phyloP scores from a whole-genome alignment of 441 rosid genomes.

The Hura crepitans region DNA sequence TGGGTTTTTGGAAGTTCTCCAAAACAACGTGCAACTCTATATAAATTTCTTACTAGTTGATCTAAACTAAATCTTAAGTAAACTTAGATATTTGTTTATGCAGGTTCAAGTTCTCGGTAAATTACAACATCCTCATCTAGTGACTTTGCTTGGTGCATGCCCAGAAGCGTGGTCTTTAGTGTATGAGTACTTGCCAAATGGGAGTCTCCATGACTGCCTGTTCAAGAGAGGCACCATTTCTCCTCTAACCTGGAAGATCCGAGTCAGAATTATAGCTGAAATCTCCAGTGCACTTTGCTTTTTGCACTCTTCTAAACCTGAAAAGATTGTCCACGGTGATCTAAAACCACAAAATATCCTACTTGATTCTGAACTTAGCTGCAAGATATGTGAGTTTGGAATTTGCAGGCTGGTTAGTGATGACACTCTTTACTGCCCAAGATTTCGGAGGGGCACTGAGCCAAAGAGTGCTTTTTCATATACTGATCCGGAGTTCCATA shows the following conservation, averaged over 20 bases:
- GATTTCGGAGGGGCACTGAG: slow-evolving; percentile 35
- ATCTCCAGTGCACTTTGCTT: slow-evolving; percentile 68
- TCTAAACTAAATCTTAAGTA: not conserved
- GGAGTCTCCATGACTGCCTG: slow-evolving; percentile 58
- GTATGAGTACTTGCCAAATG: slow-evolving; percentile 59
- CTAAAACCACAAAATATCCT: slow-evolving; percentile 64
- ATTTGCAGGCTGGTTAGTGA: slow-evolving; percentile 51
- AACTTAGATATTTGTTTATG: slow-evolving; percentile 16
- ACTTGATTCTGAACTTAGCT: slow-evolving; percentile 53
- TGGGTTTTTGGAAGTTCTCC: not conserved
- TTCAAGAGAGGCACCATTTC: slow-evolving; percentile 41
- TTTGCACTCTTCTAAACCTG: slow-evolving; percentile 66
- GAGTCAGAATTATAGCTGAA: slow-evolving; percentile 53
- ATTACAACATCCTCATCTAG: slow-evolving; percentile 67
- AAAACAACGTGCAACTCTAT: slow-evolving; percentile 9
- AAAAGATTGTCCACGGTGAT: slow-evolving; percentile 66
- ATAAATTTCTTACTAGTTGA: slow-evolving; percentile 1
- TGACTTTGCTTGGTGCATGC: slow-evolving; percentile 66
- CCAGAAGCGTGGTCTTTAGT: slow-evolving; percentile 69
- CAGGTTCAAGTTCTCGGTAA: slow-evolving; percentile 67
- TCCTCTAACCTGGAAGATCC: slow-evolving; percentile 54
- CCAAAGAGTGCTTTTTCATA: slow-evolving; percentile 57
- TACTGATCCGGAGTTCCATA: slow-evolving; percentile 57
- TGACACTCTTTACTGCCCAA: slow-evolving; percentile 40
- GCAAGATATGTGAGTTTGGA: slow-evolving; percentile 71